Evolutionary conservation across 805 yeast species (phyloP), one percentile per base, ranked within the genome.

Genomic region (Candida germanica): DNA sequence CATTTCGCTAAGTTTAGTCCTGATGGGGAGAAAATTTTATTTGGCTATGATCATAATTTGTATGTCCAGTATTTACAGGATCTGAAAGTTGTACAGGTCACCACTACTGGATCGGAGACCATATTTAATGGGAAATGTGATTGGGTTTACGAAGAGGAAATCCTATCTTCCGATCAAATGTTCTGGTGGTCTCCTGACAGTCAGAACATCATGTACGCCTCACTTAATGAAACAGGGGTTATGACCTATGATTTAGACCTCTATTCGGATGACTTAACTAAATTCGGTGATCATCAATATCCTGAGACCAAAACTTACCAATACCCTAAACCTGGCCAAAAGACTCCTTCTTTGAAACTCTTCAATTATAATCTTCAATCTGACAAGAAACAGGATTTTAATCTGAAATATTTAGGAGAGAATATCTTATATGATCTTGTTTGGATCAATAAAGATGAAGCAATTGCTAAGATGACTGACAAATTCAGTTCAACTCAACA

Each of bases 121-220:
- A 61, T 83, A 3, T 68, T 72, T 42, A 80, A 84, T 47, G 95
- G 87, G 5, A 80, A 70, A 43, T 79, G 89, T 0, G 93, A 84
- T 50, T 85, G 94, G 93, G 80, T 84, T 1, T 84, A 84, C 54
- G 94, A 85, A 54, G 94, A 85, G 51, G 95, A 85, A 49, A 85
- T 85, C 1, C 58, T 79, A 9, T 71, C 70, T 0, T 48, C 61
- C 11, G 89, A 82, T 43, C 58, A 54, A 23, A 77, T 83, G 0
- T 60, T 83, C 9, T 83, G 87, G 84, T 84, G 91, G 88, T 63
- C 80, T 11, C 80, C 83, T 1, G 77, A 78, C 43, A 84, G 80
- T 44, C 54, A 75, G 1, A 63, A 62, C 36, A 43, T 83, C 31
- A 62, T 80, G 0, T 85, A 65, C 48, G 69, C 82, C 42, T 70